Percentiles rank a stretch among this genome's conserved stretches.
These are phyloP conservation scores for Akanthomyces dipterigenus DNA, from an alignment of 2,329 filamentous ascomycete genomes.

Conservation along the genomic window DNA sequence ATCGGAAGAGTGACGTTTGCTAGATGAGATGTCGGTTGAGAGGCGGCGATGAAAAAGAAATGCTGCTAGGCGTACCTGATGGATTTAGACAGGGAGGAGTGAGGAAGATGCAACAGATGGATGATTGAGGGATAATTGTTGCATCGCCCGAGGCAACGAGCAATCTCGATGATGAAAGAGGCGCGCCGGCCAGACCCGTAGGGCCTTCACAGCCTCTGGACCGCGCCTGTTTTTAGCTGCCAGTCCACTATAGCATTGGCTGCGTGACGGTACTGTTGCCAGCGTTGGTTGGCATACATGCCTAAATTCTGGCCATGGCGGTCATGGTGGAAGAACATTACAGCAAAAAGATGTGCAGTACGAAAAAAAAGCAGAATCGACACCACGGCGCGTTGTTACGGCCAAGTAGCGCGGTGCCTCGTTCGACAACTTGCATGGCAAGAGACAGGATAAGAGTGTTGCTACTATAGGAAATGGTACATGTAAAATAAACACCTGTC, in stretches of 20 bases:
- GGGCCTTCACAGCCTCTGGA: not conserved
- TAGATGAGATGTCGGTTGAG: not conserved
- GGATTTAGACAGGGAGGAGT: not conserved
- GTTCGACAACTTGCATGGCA: too few relatives aligned
- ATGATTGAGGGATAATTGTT: not conserved
- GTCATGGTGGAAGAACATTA: not conserved
- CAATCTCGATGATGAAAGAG: conserved; percentile 10
- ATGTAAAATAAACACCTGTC: too few relatives aligned
- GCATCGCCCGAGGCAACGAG: not conserved
- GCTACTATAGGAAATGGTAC: too few relatives aligned
- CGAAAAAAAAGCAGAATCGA: too few relatives aligned
- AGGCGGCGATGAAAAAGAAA: not conserved
- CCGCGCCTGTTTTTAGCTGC: not conserved
- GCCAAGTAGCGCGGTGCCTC: too few relatives aligned
- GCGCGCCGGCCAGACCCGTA: conserved; percentile 1
- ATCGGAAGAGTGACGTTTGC: not conserved
- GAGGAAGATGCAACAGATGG: not conserved
- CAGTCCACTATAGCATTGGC: not conserved
- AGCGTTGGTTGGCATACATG: not conserved
- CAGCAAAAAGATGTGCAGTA: too few relatives aligned
- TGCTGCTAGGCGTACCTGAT: not conserved
- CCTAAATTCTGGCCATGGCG: not conserved
- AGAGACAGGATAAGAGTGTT: too few relatives aligned
- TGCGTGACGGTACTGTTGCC: not conserved
- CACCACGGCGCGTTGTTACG: too few relatives aligned